A percentile compares a stretch with the other conserved stretches of the same genome.
These are phyloP conservation scores for Phyllostachys edulis DNA, from an alignment of 176 grass and related monocot species.

Conservation along the genomic window DNA sequence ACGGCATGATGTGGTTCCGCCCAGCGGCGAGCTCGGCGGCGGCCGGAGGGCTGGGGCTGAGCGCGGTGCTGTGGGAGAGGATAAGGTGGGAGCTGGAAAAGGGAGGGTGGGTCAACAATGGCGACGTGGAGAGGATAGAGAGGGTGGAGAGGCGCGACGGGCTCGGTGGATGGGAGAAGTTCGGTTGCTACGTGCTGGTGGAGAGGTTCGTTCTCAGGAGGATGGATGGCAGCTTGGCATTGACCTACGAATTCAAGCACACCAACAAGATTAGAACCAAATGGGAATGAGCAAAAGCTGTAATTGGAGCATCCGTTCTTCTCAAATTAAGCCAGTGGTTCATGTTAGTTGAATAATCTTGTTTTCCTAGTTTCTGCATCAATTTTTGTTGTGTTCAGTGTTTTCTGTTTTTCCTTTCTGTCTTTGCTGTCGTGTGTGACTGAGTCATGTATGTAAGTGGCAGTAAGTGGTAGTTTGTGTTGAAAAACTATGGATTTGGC, in stretches of 20 bases:
- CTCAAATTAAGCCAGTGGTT: neutral
- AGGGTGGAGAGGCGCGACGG: neutral
- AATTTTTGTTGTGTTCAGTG: no score
- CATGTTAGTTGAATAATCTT: no score
- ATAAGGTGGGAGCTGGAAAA: conserved; percentile 39
- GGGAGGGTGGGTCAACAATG: conserved; percentile 26
- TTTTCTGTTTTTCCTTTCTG: no score
- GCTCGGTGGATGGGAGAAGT: neutral
- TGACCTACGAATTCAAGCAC: conserved; percentile 47
- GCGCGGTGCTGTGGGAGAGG: conserved; percentile 44
- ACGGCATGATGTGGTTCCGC: neutral
- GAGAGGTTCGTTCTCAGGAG: conserved; percentile 45
- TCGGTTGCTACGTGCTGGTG: conserved; percentile 31
- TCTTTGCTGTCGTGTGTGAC: no score
- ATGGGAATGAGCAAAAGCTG: neutral
- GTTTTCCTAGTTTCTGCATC: no score
- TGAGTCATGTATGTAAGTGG: no score
- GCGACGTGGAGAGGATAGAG: neutral
- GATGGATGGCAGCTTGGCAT: conserved; percentile 37
- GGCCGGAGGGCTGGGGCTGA: conserved; percentile 1
- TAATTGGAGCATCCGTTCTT: neutral
- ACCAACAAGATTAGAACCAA: conserved; percentile 26
- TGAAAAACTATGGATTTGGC: no score
- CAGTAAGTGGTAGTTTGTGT: no score
- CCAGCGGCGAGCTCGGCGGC: neutral